Evolutionary conservation across 345 rosid species (phyloP), one percentile per base, ranked within the genome.

Genomic region (Moringa oleifera): DNA sequence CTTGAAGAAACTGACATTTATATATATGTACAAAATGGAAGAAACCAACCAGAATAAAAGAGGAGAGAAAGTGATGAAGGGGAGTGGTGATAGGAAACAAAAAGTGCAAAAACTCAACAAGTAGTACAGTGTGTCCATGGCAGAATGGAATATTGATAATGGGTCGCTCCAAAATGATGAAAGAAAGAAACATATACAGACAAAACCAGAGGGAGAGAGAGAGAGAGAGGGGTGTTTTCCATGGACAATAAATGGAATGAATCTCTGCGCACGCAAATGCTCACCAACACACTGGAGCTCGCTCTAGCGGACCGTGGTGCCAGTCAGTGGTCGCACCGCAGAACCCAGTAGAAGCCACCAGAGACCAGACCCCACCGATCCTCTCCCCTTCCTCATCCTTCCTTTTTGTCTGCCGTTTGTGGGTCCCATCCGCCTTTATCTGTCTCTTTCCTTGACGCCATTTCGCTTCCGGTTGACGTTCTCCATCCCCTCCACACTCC

Each of bases 241-340:
- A 1, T 11, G 13, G 12, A 51, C 60, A 57, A 63, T 68, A 17
- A 68, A 68, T 59, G 77, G 59, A 64, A 59, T 18, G 62, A 59
- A 37, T 36, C 50, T 2, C 19, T 28, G 18, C 18, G 63, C 67
- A 68, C 57, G 77, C 73, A 73, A 61, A 55, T 41, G 67, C 67
- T 18, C 55, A 68, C 70, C 67, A 73, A 63, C 64, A 68, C 62
- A 57, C 57, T 58, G 69, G 21, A 20, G 20, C 31, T 51, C 20
- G 52, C 54, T 53, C 25, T 23, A 20, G 23, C 1, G 25, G 21
- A 19, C 20, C 28, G n/a, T 51, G 20, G 15, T 19, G 55, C 17
- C 51, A 60, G 62, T 50, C 67, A 59, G 64, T 53, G 59, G 71
- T 49, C 23, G 51, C 46, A 36, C 69, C 51, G 0, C 59, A 31